A percentile compares a stretch with the other conserved stretches of the same genome.
Evolutionary conservation across 148 eudicot genomes (phyloP).

Genomic region (Talinum fruticosum): DNA sequence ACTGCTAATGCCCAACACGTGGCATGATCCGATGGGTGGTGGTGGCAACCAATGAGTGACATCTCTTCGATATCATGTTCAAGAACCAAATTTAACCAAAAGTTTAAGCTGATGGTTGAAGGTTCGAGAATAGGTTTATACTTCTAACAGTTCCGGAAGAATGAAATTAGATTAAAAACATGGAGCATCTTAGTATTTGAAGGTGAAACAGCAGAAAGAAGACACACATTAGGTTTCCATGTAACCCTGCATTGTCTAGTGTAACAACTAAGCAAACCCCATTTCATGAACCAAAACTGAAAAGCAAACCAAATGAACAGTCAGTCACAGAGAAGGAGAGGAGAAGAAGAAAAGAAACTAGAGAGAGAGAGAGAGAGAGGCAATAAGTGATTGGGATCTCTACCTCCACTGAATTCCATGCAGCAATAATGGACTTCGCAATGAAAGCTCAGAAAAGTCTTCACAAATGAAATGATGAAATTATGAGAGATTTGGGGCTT

Average conservation of each 20-base stretch:
- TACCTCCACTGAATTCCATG: conserved; percentile 36
- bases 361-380: neutral
- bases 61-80: too few relatives aligned
- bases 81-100: too few relatives aligned
- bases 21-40: too few relatives aligned
- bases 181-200: neutral
- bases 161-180: too few relatives aligned
- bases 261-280: conserved; percentile 2
- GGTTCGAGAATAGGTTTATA: too few relatives aligned
- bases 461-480: conserved; percentile 21
- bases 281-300: neutral
- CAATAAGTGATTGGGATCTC: conserved; percentile 10
- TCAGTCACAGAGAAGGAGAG: neutral
- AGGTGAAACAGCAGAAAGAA: neutral
- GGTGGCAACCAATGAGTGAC: too few relatives aligned
- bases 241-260: neutral
- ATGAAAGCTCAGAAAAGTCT: conserved; percentile 14
- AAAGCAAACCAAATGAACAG: neutral
- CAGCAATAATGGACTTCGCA: conserved; percentile 27
- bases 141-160: too few relatives aligned
- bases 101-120: too few relatives aligned
- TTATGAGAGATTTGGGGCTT: conserved; percentile 15
- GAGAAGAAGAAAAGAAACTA: neutral
- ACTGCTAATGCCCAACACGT: too few relatives aligned
- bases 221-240: neutral